Percentiles rank a stretch among this genome's conserved stretches.
Conservation (phyloP, 2,329 filamentous ascomycete genomes). For the Exophiala sideris region DNA sequence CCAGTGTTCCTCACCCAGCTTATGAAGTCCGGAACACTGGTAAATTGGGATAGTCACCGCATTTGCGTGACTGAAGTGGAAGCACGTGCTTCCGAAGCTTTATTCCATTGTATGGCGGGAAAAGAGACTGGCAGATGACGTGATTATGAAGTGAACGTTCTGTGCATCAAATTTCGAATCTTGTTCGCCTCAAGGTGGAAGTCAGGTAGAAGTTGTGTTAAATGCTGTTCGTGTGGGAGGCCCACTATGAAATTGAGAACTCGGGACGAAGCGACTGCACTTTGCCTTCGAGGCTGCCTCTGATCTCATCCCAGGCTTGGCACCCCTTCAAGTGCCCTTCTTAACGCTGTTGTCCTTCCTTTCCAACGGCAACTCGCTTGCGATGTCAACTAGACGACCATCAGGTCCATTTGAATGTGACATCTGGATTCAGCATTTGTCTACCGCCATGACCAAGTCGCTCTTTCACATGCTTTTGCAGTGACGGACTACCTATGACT, state of each 20-base stretch:
- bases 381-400: background rate
- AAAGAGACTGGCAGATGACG: background rate
- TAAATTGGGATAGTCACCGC: slow-evolving; percentile 27
- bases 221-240: background rate
- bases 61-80: slow-evolving; percentile 26
- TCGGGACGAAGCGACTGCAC: background rate
- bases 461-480: too few relatives aligned
- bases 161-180: too few relatives aligned
- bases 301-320: slow-evolving; percentile 1
- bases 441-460: too few relatives aligned
- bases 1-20: slow-evolving; percentile 30
- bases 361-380: background rate
- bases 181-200: too few relatives aligned
- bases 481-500: too few relatives aligned
- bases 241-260: slow-evolving; percentile 1
- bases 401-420: background rate
- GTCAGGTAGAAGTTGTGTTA: background rate
- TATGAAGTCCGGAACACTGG: slow-evolving; percentile 29
- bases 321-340: background rate
- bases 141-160: too few relatives aligned
- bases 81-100: slow-evolving; percentile 28
- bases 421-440: too few relatives aligned
- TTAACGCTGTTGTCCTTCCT: background rate
- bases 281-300: background rate
- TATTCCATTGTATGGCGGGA: slow-evolving; percentile 18